phyloP scores from a whole-genome alignment of 768 basidiomycete genomes.

The Roridomyces roridus region DNA sequence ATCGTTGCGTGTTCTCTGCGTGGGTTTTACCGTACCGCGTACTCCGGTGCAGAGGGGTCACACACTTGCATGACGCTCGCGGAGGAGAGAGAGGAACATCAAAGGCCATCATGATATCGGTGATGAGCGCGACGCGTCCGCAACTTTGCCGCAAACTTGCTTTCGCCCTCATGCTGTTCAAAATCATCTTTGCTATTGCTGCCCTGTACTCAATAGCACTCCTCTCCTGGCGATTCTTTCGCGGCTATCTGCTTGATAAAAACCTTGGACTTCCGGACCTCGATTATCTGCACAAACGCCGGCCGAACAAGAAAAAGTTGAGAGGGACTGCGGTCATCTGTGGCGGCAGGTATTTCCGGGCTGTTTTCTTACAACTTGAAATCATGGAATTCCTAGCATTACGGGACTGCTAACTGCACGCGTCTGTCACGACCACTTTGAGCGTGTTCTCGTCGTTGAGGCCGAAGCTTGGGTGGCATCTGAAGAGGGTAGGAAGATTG shows the following conservation, averaged over 20 bases:
- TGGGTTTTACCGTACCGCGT: no score
- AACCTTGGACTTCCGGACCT: conserved; percentile 1
- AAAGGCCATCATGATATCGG: no score
- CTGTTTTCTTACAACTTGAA: not conserved
- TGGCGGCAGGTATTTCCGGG: conserved; percentile 16
- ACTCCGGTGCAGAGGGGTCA: no score
- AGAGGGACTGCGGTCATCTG: conserved; percentile 10
- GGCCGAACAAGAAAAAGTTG: conserved; percentile 8
- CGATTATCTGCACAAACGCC: not conserved
- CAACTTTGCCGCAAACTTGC: no score
- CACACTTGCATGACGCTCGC: no score
- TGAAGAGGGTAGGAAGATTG: conserved; percentile 22
- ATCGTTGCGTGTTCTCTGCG: no score
- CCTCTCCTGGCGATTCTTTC: conserved; percentile 4
- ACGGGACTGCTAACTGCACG: conserved; percentile 36
- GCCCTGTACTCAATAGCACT: not conserved
- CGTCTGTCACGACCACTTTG: conserved; percentile 38
- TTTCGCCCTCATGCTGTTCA: not conserved
- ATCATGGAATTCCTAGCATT: conserved; percentile 26
- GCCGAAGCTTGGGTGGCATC: conserved; percentile 33
- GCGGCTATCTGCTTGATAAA: conserved; percentile 10
- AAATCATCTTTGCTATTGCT: not conserved
- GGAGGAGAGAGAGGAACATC: no score
- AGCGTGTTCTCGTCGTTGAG: conserved; percentile 37
- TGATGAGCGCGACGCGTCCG: no score